Evolutionary conservation across 306 rosid genomes (phyloP).

Genomic region (Parietaria judaica): DNA sequence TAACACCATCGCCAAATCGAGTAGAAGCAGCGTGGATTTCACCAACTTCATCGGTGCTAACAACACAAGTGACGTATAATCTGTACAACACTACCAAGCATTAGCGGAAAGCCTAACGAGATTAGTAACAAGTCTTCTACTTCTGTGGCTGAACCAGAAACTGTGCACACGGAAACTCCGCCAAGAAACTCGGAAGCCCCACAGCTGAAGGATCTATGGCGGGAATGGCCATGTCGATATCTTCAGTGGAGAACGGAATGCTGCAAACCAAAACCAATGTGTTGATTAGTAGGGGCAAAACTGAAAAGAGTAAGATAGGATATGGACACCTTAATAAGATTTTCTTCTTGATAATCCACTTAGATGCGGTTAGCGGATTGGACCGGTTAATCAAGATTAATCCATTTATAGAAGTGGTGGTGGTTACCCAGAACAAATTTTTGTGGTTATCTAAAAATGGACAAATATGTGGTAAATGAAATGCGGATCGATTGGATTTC

Average conservation of each 20-base stretch:
- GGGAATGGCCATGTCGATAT: slow-evolving; percentile 85
- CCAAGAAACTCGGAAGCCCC: slow-evolving; percentile 52
- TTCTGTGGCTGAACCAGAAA: slow-evolving; percentile 51
- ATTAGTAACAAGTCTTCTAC: slow-evolving; percentile 9
- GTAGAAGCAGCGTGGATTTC: background rate
- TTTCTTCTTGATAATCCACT: too few species aligned
- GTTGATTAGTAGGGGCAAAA: background rate
- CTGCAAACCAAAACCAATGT: slow-evolving; percentile 38
- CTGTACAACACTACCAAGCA: slow-evolving; percentile 11
- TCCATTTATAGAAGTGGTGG: too few species aligned
- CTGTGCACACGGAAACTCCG: slow-evolving; percentile 62
- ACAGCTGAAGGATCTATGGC: slow-evolving; percentile 68
- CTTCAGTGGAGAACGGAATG: slow-evolving; percentile 96
- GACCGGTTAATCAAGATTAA: too few species aligned
- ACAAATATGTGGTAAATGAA: too few species aligned
- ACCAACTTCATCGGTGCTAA: background rate
- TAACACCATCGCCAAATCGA: slow-evolving; percentile 5
- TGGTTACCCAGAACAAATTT: too few species aligned
- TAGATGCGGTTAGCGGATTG: too few species aligned
- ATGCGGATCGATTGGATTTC: too few species aligned
- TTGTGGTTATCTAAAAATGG: too few species aligned
- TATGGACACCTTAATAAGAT: too few species aligned
- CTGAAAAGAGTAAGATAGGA: background rate
- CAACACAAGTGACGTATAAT: background rate
- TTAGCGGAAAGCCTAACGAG: slow-evolving; percentile 3